Conservation (phyloP, 106 monocot species). For the Cymbidium sinense region DNA sequence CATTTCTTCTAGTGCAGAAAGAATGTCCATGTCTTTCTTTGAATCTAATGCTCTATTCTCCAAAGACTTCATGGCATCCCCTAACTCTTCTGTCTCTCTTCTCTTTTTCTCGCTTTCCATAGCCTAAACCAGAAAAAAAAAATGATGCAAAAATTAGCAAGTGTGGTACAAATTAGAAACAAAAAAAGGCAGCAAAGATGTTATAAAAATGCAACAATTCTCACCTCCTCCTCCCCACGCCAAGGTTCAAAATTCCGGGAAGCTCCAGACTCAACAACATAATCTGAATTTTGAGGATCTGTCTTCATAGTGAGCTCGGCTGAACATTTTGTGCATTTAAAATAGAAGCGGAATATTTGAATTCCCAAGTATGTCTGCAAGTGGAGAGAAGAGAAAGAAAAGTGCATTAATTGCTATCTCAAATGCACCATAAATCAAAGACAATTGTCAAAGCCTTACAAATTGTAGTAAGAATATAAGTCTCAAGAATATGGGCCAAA, state of each 20-base stretch:
- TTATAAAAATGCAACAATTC: background rate
- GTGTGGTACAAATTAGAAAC: background rate
- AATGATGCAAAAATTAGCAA: background rate
- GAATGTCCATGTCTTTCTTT: conserved; percentile 92
- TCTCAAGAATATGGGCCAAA: background rate
- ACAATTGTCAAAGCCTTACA: background rate
- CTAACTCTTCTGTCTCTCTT: conserved; percentile 83
- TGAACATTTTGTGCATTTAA: conserved; percentile 89
- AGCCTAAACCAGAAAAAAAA: conserved; percentile 25
- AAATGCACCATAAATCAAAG: background rate
- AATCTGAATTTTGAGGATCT: conserved; percentile 88
- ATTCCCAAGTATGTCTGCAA: conserved; percentile 93
- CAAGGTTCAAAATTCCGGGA: conserved; percentile 96
- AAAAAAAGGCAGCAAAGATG: background rate
- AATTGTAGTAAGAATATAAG: background rate
- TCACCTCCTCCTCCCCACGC: conserved; percentile 77
- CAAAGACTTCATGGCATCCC: conserved; percentile 89
- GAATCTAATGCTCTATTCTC: conserved; percentile 92
- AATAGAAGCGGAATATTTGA: conserved; percentile 89
- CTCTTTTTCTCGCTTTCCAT: conserved; percentile 53
- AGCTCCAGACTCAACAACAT: conserved; percentile 91
- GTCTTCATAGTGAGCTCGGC: conserved; percentile 84
- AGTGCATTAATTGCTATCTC: background rate
- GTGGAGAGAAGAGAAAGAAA: background rate
- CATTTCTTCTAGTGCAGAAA: conserved; percentile 93